Conservation (phyloP, 306 rosid species). For the Vicia faba region DNA sequence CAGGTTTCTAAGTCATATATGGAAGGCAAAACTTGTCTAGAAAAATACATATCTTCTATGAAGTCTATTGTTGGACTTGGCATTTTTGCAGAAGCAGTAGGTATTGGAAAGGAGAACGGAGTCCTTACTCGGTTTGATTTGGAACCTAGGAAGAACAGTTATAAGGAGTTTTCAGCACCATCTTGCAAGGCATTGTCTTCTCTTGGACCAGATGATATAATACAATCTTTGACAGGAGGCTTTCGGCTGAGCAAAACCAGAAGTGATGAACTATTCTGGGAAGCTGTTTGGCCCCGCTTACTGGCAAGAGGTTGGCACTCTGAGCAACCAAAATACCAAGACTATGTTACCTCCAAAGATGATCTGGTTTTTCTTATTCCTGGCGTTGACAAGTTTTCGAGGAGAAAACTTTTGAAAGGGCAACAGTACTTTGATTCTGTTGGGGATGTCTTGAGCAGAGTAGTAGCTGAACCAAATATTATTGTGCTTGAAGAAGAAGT, state of each 20-base stretch:
- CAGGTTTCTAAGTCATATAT: background rate
- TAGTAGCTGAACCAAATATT: slow-evolving; percentile 46
- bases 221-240: slow-evolving; percentile 65
- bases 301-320: slow-evolving; percentile 1
- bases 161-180: slow-evolving; percentile 34
- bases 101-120: slow-evolving; percentile 65
- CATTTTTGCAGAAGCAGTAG: slow-evolving; percentile 68
- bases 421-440: slow-evolving; percentile 73
- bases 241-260: slow-evolving; percentile 66
- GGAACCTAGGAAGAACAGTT: slow-evolving; percentile 59
- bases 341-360: background rate
- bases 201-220: slow-evolving; percentile 31
- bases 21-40: background rate
- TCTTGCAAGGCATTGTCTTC: slow-evolving; percentile 64
- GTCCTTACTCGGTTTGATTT: slow-evolving; percentile 18
- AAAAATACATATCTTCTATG: slow-evolving; percentile 33
- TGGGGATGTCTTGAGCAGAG: slow-evolving; percentile 64
- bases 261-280: slow-evolving; percentile 75
- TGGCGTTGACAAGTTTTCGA: background rate
- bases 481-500: slow-evolving; percentile 62
- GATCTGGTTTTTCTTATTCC: slow-evolving; percentile 1
- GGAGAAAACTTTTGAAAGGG: slow-evolving; percentile 59
- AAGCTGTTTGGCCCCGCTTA: slow-evolving; percentile 6
- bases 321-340: background rate
- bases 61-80: slow-evolving; percentile 61